Evolutionary conservation across 202 grass and related monocot genomes (phyloP).

Genomic region (Zoysia matrella): DNA sequence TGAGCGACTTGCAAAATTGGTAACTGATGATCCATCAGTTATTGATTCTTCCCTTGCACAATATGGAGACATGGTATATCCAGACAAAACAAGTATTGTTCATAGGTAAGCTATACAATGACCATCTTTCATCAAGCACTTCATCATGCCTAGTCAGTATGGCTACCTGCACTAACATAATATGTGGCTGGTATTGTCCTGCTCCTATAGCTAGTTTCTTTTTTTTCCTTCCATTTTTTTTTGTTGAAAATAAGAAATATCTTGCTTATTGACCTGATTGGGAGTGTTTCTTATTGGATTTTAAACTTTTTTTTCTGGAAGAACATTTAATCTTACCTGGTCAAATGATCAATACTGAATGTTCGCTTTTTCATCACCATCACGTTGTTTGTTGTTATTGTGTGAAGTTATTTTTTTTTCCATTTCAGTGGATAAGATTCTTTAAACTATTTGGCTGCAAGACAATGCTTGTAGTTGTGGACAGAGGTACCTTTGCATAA

Average conservation of each 20-base stretch:
- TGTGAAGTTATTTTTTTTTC: background rate
- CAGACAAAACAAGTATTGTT: conserved; percentile 82
- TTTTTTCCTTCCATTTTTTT: background rate
- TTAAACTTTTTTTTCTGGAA: background rate
- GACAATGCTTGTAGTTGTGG: too few species aligned
- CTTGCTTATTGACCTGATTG: background rate
- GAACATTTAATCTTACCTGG: background rate
- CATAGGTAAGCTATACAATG: conserved; percentile 61
- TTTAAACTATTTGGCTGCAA: background rate
- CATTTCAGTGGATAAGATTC: background rate
- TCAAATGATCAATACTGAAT: background rate
- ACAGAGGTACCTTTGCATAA: too few species aligned
- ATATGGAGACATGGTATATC: conserved; percentile 89
- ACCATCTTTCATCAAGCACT: conserved; percentile 5
- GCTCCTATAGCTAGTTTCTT: background rate
- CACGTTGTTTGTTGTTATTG: background rate
- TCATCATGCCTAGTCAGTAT: conserved; percentile 4
- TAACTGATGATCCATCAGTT: conserved; percentile 97
- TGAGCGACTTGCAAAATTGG: conserved; percentile 77
- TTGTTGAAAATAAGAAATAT: background rate
- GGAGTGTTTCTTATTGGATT: background rate
- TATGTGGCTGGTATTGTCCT: background rate
- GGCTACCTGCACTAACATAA: background rate
- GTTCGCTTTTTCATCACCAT: background rate
- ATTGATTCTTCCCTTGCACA: conserved; percentile 89